These are phyloP conservation scores for Trametes gibbosa DNA, from an alignment of 768 basidiomycete species.

Conservation along the genomic window DNA sequence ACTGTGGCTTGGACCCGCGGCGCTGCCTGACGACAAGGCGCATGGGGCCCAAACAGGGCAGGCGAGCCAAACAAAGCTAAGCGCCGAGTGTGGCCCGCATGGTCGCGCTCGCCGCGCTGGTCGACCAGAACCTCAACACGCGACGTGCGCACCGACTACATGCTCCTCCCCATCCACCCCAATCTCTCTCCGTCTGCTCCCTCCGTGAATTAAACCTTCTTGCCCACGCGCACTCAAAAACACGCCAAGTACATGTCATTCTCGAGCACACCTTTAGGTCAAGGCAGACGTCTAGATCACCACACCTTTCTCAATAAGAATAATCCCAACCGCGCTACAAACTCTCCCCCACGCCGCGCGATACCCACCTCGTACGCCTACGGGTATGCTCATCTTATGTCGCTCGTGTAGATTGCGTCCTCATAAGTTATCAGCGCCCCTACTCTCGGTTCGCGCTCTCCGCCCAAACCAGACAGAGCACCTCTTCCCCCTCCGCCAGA, in stretches of 20 bases:
- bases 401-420: conserved; percentile 23
- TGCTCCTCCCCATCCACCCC: conserved; percentile 7
- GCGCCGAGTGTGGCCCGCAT: neutral
- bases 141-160: conserved; percentile 19
- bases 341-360: conserved; percentile 35
- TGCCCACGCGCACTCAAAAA: conserved; percentile 9
- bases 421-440: conserved; percentile 47
- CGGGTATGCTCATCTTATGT: conserved; percentile 46
- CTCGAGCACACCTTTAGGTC: conserved; percentile 77
- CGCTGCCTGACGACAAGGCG: conserved; percentile 1
- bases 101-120: conserved; percentile 9
- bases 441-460: conserved; percentile 54
- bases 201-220: neutral
- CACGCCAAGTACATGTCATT: conserved; percentile 68
- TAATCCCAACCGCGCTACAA: conserved; percentile 29
- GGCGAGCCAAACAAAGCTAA: conserved; percentile 12
- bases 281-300: conserved; percentile 86
- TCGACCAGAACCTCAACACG: conserved; percentile 20
- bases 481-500: conserved; percentile 36
- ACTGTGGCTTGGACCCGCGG: too few relatives aligned
- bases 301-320: conserved; percentile 69
- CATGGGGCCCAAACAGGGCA: conserved; percentile 8
- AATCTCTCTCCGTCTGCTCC: neutral
- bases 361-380: conserved; percentile 65
- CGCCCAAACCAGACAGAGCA: conserved; percentile 47